These are phyloP conservation scores for Grammothele lineata DNA, from an alignment of 768 basidiomycete genomes.

Conservation along the genomic window DNA sequence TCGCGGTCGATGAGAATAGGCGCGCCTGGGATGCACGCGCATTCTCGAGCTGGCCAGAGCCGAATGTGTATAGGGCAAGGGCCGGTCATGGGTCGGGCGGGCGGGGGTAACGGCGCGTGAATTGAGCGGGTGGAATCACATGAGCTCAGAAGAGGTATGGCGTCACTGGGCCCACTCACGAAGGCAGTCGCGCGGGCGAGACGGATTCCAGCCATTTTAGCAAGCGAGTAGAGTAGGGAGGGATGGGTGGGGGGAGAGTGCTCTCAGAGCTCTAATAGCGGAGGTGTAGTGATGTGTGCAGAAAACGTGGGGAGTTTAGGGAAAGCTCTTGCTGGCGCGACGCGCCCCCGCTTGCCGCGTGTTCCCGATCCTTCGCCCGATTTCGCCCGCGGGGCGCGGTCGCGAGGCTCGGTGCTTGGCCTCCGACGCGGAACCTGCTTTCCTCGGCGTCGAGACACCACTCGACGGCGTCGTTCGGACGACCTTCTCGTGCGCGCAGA, in stretches of 20 bases:
- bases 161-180: constrained; percentile 14
- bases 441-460: neutral
- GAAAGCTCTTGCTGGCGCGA: neutral
- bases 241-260: neutral
- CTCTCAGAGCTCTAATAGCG: constrained; percentile 15
- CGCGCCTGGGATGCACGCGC: constrained; percentile 14
- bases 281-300: constrained; percentile 4
- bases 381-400: constrained; percentile 1
- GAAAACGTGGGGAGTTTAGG: neutral
- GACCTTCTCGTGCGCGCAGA: too few relatives aligned
- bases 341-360: neutral
- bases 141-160: constrained; percentile 19
- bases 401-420: neutral
- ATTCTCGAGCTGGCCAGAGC: constrained; percentile 5
- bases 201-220: constrained; percentile 27
- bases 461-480: too few relatives aligned
- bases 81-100: neutral
- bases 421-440: neutral
- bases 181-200: constrained; percentile 19
- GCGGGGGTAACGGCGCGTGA: neutral
- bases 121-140: constrained; percentile 29
- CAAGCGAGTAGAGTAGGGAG: neutral
- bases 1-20: constrained; percentile 29
- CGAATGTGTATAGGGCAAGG: too few relatives aligned
- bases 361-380: constrained; percentile 13